Conservation (phyloP, 1,284 basidiomycete species). For the Malassezia equina region DNA sequence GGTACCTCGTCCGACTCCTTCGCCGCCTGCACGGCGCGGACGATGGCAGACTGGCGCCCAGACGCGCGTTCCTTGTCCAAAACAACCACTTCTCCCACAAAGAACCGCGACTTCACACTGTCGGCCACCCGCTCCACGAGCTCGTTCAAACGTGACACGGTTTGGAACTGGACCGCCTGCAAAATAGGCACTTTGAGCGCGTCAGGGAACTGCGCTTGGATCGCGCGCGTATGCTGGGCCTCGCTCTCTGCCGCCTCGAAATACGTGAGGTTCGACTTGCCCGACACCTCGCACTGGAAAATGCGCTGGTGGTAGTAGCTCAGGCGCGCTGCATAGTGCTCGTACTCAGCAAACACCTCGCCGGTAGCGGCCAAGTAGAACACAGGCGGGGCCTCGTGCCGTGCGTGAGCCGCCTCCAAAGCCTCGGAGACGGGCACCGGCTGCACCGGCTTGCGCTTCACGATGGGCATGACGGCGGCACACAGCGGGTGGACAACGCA, state of each 20-base stretch:
- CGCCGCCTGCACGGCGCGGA: slow-evolving; percentile 62
- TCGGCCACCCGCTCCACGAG: slow-evolving; percentile 88
- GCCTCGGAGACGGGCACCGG: slow-evolving; percentile 29
- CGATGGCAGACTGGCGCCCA: slow-evolving; percentile 58
- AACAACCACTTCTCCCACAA: slow-evolving; percentile 59
- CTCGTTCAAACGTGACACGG: slow-evolving; percentile 86
- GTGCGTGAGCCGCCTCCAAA: slow-evolving; percentile 5
- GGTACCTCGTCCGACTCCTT: not conserved
- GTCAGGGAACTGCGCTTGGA: slow-evolving; percentile 83
- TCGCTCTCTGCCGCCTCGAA: slow-evolving; percentile 88
- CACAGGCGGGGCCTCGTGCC: slow-evolving; percentile 38
- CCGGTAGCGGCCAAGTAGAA: slow-evolving; percentile 42
- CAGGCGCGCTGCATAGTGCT: slow-evolving; percentile 74
- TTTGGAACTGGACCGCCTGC: slow-evolving; percentile 76
- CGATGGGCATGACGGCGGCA: slow-evolving; percentile 30
- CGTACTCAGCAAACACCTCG: slow-evolving; percentile 45
- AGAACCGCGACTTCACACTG: slow-evolving; percentile 89
- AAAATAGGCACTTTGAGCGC: slow-evolving; percentile 83
- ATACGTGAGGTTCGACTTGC: slow-evolving; percentile 83
- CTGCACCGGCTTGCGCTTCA: slow-evolving; percentile 41
- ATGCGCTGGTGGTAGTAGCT: slow-evolving; percentile 85
- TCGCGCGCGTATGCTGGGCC: slow-evolving; percentile 69
- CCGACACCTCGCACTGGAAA: slow-evolving; percentile 89
- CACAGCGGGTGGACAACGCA: not conserved
- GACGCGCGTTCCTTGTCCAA: slow-evolving; percentile 50